Base-by-base conservation (phyloP, 2,329 filamentous ascomycete genomes). In the Alternaria angustiovoidea region DNA sequence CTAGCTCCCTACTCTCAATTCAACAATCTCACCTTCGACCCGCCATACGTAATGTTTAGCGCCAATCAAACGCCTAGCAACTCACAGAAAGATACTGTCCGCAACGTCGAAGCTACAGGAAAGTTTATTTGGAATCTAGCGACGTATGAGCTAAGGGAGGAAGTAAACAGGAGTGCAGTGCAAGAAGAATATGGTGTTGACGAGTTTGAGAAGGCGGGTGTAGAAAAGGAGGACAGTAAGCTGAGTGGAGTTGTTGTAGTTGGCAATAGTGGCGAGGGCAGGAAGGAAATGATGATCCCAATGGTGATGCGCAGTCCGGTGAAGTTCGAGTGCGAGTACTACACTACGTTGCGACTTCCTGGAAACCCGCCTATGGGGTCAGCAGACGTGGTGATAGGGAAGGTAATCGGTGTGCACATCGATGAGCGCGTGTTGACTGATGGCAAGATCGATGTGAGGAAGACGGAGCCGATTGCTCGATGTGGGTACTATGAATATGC, bases 11-110 rank as follows among this genome's bases (percentile, higher is more conserved):
- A 86, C 75, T 83, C 79, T 0, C 87, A 89, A 74, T 89, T 89
- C 81, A 87, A 85, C 74, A 88, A 88, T 64, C 81, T 89, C 0
- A 87, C 85, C 32, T 89, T 87, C 75, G 85, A 88, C 69, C 87
- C 86, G 0, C 87, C 87, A 0, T 87, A 87, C 68, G 83, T 89
- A 28, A 86, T 89, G 83, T 89, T 89, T 81, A 80, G 79, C 34
- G 82, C 84, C 3, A 88, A 89, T 74, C 84, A 88, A 70, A 86
- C 83, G 0, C 75, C 81, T 0, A 63, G 74, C 8, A 70, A 69
- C 2, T 52, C 66, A 0, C 82, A 83, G 58, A 89, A 89, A 70
- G 86, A 89, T 74, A 87, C 83, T 0, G 85, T 86, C 32, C 73
- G 78, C 66, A 89, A 89, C 71, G 83, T 79, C 63, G 85, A 88